These are phyloP conservation scores for Aspergillus ochraceus DNA, from an alignment of 2,329 filamentous ascomycete species.

Conservation along the genomic window DNA sequence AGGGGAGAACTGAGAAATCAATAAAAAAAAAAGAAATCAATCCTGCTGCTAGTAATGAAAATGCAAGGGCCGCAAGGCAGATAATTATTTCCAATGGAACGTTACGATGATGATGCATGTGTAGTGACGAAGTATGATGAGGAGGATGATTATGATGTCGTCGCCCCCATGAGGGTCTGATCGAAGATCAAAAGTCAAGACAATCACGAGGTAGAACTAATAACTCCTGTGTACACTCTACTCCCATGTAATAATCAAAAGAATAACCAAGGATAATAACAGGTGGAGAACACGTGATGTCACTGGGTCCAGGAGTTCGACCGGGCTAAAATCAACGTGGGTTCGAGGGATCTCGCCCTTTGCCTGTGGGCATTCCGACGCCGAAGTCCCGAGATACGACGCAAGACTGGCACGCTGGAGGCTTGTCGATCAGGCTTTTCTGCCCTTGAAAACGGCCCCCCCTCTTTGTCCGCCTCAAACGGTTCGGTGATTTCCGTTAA, in stretches of 20 bases:
- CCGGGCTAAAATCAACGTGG: slow-evolving; percentile 3
- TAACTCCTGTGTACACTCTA: no score
- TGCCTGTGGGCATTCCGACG: slow-evolving; percentile 1
- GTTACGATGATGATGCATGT: background rate
- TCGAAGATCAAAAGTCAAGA: background rate
- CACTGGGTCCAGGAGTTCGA: slow-evolving; percentile 4
- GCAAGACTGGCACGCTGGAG: background rate
- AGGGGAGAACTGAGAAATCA: background rate
- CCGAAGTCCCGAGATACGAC: slow-evolving; percentile 6
- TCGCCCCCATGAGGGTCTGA: background rate
- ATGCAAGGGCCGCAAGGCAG: background rate
- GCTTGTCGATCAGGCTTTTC: slow-evolving; percentile 16
- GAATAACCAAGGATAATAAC: background rate
- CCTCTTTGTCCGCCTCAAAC: slow-evolving; percentile 7
- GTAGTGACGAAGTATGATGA: background rate
- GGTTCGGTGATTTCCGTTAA: slow-evolving; percentile 1
- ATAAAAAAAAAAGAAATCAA: background rate
- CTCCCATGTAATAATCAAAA: no score
- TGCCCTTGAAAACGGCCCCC: slow-evolving; percentile 10
- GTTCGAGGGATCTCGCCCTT: background rate
- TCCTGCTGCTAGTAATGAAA: background rate
- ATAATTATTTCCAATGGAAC: background rate
- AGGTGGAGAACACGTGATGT: slow-evolving; percentile 13
- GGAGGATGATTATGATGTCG: background rate
- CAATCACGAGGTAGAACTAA: background rate